Conservation (phyloP, 2,329 filamentous ascomycete genomes). For the Aspergillus pseudonomiae region DNA sequence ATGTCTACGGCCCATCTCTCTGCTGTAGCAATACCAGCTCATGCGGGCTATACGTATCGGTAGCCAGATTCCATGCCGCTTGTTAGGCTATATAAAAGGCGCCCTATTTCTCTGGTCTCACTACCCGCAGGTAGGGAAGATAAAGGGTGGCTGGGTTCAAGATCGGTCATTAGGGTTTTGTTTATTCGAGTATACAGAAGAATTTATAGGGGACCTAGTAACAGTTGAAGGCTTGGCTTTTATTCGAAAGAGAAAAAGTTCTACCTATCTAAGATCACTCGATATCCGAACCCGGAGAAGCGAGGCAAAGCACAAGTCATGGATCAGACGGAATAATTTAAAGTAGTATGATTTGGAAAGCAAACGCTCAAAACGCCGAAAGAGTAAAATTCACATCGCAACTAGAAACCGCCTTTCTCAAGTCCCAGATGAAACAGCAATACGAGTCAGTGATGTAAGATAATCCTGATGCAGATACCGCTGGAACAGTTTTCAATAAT, state of each 20-base stretch:
- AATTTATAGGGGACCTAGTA: neutral
- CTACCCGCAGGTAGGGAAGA: neutral
- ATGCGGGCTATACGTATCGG: neutral
- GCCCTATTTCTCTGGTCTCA: neutral
- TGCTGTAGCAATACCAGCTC: neutral
- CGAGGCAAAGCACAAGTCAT: neutral
- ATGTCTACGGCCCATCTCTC: neutral
- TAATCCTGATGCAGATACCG: slow-evolving; percentile 16
- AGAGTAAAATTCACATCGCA: slow-evolving; percentile 19
- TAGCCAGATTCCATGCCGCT: neutral
- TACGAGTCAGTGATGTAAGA: slow-evolving; percentile 10
- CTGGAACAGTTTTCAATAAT: slow-evolving; percentile 12
- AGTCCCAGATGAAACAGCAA: slow-evolving; percentile 23
- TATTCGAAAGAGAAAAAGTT: slow-evolving; percentile 13
- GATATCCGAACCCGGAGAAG: neutral
- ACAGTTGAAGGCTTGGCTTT: slow-evolving; percentile 9
- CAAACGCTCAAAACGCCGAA: slow-evolving; percentile 31
- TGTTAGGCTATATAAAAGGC: neutral
- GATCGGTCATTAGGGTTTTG: neutral
- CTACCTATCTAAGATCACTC: slow-evolving; percentile 11
- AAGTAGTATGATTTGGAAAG: slow-evolving; percentile 11
- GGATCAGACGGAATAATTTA: slow-evolving; percentile 20
- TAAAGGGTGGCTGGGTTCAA: neutral
- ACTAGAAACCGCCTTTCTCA: slow-evolving; percentile 17
- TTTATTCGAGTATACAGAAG: neutral